These are phyloP conservation scores for Diplogelasinospora grovesii DNA, from an alignment of 495 filamentous ascomycete genomes.

Conservation along the genomic window DNA sequence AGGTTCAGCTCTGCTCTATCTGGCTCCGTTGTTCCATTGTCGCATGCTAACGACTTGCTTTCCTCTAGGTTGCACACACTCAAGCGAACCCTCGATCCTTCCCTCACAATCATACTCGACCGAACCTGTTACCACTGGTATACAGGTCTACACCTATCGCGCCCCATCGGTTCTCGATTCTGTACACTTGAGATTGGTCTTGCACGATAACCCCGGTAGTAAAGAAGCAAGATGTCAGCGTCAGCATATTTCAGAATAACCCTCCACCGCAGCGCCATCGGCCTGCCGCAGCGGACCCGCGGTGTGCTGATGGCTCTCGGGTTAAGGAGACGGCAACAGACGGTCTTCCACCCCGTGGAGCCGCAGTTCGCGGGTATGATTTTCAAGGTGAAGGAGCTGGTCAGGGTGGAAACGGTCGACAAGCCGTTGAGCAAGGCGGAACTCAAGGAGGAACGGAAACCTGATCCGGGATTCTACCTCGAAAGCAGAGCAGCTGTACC, in stretches of 20 bases:
- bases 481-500: constrained; percentile 56
- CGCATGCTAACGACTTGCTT: no score
- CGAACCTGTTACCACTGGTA: no score
- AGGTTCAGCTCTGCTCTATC: no score
- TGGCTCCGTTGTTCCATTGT: no score
- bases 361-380: constrained; percentile 87
- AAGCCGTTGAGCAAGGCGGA: constrained; percentile 61
- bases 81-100: no score
- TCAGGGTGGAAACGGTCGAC: constrained; percentile 79
- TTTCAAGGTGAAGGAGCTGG: constrained; percentile 94
- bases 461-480: constrained; percentile 78
- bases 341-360: constrained; percentile 86
- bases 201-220: no score
- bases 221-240: constrained; percentile 20
- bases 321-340: constrained; percentile 76
- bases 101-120: no score
- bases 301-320: constrained; percentile 86
- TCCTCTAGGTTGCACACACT: no score
- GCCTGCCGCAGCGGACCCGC: constrained; percentile 72
- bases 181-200: no score
- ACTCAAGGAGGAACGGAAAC: constrained; percentile 64
- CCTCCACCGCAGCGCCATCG: constrained; percentile 87
- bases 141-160: no score
- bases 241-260: constrained; percentile 88
- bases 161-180: no score